A percentile compares a stretch with the other conserved stretches of the same genome.
Conservation (phyloP, 108 stramenopile genomes). For the Phaeodactylum tricornutum region DNA sequence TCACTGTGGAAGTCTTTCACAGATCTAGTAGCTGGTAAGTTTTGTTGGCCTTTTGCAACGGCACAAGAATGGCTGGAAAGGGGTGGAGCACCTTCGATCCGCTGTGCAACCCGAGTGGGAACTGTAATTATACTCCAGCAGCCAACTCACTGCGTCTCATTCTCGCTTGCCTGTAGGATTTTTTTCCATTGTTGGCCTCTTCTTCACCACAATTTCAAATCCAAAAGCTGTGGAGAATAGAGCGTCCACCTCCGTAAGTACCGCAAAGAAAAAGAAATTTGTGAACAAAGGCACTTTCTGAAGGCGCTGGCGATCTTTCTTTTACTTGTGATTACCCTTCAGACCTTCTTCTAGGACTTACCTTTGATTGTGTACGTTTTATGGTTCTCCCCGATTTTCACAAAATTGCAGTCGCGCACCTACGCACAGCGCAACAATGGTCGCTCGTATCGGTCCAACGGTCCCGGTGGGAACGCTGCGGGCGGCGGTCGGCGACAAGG, state of each 20-base stretch:
- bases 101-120: too few species aligned
- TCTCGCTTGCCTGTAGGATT: too few species aligned
- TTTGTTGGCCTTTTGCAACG: too few species aligned
- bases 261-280: too few species aligned
- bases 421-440: slow-evolving; percentile 10
- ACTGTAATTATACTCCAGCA: too few species aligned
- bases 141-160: too few species aligned
- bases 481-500: background rate
- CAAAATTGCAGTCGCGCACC: slow-evolving; percentile 3
- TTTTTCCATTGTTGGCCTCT: slow-evolving; percentile 2
- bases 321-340: too few species aligned
- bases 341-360: too few species aligned
- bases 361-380: background rate
- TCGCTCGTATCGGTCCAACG: slow-evolving; percentile 7
- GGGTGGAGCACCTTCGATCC: too few species aligned
- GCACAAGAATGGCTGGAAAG: too few species aligned
- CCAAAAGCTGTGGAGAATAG: slow-evolving; percentile 5
- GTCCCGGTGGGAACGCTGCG: background rate
- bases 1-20: slow-evolving; percentile 2
- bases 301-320: too few species aligned
- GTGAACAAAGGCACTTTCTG: too few species aligned
- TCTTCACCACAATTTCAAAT: slow-evolving; percentile 8
- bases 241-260: slow-evolving; percentile 8
- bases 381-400: background rate
- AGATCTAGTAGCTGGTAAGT: slow-evolving; percentile 7